A percentile compares a stretch with the other conserved stretches of the same genome.
These are phyloP conservation scores for Pseudopyricularia javanii DNA, from an alignment of 2,329 filamentous ascomycete species.

Conservation along the genomic window DNA sequence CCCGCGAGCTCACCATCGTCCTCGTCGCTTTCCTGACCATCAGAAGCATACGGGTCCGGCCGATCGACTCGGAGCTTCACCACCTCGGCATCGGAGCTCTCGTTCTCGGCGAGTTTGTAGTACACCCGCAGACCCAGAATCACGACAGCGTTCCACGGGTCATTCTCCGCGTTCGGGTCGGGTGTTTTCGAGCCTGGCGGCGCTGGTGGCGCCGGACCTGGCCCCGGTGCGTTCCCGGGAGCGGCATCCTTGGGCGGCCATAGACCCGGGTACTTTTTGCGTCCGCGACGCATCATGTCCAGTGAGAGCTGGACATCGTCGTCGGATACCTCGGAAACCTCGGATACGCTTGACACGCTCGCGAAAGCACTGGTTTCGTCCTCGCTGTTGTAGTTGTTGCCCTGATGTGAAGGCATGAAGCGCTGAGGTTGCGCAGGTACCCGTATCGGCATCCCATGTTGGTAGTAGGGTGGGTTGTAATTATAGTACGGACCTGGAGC, in stretches of 20 bases:
- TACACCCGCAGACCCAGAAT: conserved; percentile 50
- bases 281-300: conserved; percentile 3
- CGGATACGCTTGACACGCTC: conserved; percentile 12
- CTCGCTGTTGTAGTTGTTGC: neutral
- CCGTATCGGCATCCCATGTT: neutral
- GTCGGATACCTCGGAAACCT: conserved; percentile 16
- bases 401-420: neutral
- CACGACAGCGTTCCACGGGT: conserved; percentile 50
- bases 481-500: neutral
- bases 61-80: conserved; percentile 15
- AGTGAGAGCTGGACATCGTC: conserved; percentile 14
- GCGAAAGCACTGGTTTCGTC: conserved; percentile 5
- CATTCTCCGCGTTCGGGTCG: conserved; percentile 32
- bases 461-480: neutral
- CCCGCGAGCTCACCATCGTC: conserved; percentile 4
- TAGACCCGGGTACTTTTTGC: neutral
- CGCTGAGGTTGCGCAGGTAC: neutral
- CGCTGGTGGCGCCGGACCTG: neutral
- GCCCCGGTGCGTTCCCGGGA: neutral
- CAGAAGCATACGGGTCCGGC: conserved; percentile 10
- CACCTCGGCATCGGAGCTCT: conserved; percentile 6
- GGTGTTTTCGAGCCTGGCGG: neutral
- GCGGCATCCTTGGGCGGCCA: neutral
- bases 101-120: conserved; percentile 23
- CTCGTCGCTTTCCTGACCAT: conserved; percentile 20